Percentiles rank a stretch among this genome's conserved stretches.
Evolutionary conservation across 768 basidiomycete genomes (phyloP).

Genomic region (Amanita phalloides): DNA sequence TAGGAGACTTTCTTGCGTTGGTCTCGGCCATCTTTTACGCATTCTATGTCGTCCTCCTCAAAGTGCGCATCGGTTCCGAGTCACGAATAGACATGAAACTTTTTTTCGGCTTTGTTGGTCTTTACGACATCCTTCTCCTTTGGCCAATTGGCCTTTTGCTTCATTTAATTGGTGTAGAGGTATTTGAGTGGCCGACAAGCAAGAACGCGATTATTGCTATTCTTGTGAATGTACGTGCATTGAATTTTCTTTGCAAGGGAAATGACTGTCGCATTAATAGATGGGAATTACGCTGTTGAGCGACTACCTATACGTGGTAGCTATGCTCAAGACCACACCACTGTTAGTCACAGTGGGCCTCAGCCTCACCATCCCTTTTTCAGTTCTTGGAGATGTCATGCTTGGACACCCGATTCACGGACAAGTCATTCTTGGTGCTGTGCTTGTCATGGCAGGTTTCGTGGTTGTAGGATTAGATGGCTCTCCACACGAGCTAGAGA

Average conservation of each 20-base stretch:
- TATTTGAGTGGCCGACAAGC: conserved; percentile 59
- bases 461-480: conserved; percentile 53
- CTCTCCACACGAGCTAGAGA: conserved; percentile 5
- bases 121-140: conserved; percentile 67
- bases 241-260: background rate
- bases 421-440: conserved; percentile 64
- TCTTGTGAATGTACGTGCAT: conserved; percentile 25
- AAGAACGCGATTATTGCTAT: conserved; percentile 26
- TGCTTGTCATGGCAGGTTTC: conserved; percentile 69
- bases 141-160: conserved; percentile 76
- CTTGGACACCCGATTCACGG: conserved; percentile 44
- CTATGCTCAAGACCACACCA: conserved; percentile 96
- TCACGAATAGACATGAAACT: conserved; percentile 87
- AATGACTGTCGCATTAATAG: conserved; percentile 21
- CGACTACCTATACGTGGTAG: conserved; percentile 78
- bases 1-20: conserved; percentile 80
- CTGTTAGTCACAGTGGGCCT: conserved; percentile 89
- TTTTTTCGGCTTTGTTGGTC: conserved; percentile 90
- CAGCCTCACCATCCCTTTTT: conserved; percentile 87
- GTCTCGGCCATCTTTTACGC: conserved; percentile 86
- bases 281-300: conserved; percentile 78
- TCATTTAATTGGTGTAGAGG: conserved; percentile 61
- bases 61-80: conserved; percentile 74
- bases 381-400: conserved; percentile 72
- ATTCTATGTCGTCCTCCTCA: conserved; percentile 80